Evolutionary conservation across 1,284 basidiomycete genomes (phyloP), one percentile per base, ranked within the genome.

Genomic region (Ustilago loliicola): DNA sequence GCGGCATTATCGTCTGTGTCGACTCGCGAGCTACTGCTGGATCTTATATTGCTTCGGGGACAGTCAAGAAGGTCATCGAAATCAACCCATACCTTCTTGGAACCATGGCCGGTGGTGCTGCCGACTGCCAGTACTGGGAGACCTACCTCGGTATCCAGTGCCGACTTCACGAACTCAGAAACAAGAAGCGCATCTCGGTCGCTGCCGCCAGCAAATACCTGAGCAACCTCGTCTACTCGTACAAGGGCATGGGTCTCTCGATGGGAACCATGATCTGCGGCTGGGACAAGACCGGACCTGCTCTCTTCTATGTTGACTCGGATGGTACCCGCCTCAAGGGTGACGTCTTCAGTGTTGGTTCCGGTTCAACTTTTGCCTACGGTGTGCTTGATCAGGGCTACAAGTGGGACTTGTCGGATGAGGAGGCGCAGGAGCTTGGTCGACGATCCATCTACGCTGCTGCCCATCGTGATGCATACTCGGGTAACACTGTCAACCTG

Each of bases 241-340:
- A 99, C 90, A 99, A 99, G 88, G 97, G 97, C 15, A 98, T 97
- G 96, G 97, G 97, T 5, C 88, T 99, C 70, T 96, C 94, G 86
- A 99, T 99, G 96, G 97, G 97, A 66, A 99, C 97, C 2, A 99
- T 99, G 97, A 97, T 99, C 78, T 98, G 96, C 83, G 97, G 97
- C 30, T 99, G 96, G 96, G 97, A 99, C 88, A 99, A 98, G 90
- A 98, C 96, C 91, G 96, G 97, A 0, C 96, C 96, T n/a, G 91
- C 94, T 15, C 90, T 99, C 40, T 99, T 96, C 89, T 99, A 99
- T 87, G 97, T 99, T 65, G 97, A 99, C 88, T 96, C 94, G 17
- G 97, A 99, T 79, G 97, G 97, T 42, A 93, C 94, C 11, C 92
- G 97, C 27, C 89, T 99, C 63, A 98, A 96, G 87, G 96, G 97